Evolutionary conservation across 192 early-diverging fungal species (phyloP).

Genomic region (Lunasporangiospora selenospora): DNA sequence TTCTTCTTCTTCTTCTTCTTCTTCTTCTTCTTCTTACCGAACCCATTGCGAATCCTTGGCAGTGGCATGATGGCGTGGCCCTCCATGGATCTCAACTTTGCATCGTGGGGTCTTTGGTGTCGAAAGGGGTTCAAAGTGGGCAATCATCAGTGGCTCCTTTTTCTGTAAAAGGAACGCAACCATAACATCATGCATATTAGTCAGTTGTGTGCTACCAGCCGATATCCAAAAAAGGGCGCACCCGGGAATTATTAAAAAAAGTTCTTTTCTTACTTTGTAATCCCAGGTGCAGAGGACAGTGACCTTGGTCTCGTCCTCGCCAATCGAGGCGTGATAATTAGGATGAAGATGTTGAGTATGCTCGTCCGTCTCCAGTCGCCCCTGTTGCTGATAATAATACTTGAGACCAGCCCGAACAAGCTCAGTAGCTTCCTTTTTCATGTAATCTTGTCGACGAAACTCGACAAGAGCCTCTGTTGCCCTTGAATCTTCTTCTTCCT

Average conservation of each 20-base stretch:
- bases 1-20: background rate
- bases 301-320: conserved; percentile 62
- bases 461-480: conserved; percentile 28
- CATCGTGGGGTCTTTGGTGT: conserved; percentile 15
- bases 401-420: conserved; percentile 53
- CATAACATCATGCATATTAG: too few species aligned
- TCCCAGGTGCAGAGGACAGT: conserved; percentile 64
- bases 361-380: too few species aligned
- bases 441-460: conserved; percentile 37
- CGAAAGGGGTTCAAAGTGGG: conserved; percentile 24
- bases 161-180: too few species aligned
- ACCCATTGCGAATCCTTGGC: conserved; percentile 81
- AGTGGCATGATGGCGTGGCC: conserved; percentile 55
- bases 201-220: too few species aligned
- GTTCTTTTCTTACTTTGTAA: too few species aligned
- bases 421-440: conserved; percentile 39
- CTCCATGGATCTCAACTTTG: conserved; percentile 60
- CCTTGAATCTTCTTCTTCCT: too few species aligned
- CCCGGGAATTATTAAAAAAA: too few species aligned
- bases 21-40: conserved; percentile 37
- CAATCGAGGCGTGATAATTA: too few species aligned
- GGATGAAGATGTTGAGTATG: too few species aligned
- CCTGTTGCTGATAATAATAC: conserved; percentile 56
- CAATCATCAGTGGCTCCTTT: conserved; percentile 15
- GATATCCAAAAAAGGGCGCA: too few species aligned